Percentiles rank a stretch among this genome's conserved stretches.
Evolutionary conservation across 352 stramenopile species (phyloP).

Genomic region (Phytophthora megakarya): DNA sequence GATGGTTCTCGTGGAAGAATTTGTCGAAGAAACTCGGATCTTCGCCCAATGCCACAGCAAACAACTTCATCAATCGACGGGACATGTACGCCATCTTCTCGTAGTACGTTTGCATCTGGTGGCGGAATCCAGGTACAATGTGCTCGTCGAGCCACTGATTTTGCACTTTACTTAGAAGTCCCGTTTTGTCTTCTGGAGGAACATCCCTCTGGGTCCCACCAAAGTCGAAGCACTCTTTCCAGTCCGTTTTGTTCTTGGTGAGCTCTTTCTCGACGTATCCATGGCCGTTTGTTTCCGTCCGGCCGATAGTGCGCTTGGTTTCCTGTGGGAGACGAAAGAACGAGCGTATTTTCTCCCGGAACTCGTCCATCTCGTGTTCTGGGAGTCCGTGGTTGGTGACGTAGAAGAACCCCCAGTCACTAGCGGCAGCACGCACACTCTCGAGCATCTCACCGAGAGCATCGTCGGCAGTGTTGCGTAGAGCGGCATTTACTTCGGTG

Average conservation of each 20-base stretch:
- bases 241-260: constrained; percentile 93
- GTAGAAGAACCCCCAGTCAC: constrained; percentile 94
- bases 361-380: constrained; percentile 58
- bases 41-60: constrained; percentile 65
- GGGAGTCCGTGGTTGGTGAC: constrained; percentile 83
- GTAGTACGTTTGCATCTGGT: constrained; percentile 50
- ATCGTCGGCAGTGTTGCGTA: constrained; percentile 15
- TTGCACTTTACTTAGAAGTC: constrained; percentile 77
- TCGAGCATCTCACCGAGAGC: constrained; percentile 44
- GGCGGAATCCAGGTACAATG: constrained; percentile 60
- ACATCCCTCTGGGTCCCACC: constrained; percentile 47
- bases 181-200: constrained; percentile 43
- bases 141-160: constrained; percentile 83
- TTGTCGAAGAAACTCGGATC: constrained; percentile 58
- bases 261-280: constrained; percentile 95
- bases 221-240: constrained; percentile 91
- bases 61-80: constrained; percentile 58
- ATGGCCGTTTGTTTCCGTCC: constrained; percentile 81
- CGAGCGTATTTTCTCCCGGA: constrained; percentile 62
- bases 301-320: constrained; percentile 61
- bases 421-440: constrained; percentile 34
- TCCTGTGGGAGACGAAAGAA: constrained; percentile 88
- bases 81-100: constrained; percentile 58
- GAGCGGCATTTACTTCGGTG: constrained; percentile 36
- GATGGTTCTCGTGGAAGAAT: constrained; percentile 75